These are phyloP conservation scores for Sarcomyxa edulis DNA, from an alignment of 768 basidiomycete species.

Conservation along the genomic window DNA sequence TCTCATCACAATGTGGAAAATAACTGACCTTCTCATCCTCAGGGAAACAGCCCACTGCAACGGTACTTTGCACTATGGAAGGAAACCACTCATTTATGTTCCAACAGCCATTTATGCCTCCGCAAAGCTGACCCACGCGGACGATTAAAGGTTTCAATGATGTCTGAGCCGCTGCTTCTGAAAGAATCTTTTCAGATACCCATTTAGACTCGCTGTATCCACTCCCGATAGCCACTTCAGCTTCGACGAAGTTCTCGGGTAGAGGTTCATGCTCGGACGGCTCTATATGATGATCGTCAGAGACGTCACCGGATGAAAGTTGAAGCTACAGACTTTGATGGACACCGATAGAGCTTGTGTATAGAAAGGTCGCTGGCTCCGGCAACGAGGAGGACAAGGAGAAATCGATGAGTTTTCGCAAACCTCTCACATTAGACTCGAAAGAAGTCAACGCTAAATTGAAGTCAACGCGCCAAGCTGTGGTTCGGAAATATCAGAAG, in stretches of 20 bases:
- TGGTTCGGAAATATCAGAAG: background rate
- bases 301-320: background rate
- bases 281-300: background rate
- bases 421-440: conserved; percentile 28
- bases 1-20: background rate
- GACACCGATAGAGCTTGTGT: conserved; percentile 25
- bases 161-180: conserved; percentile 10
- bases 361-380: conserved; percentile 22
- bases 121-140: conserved; percentile 29
- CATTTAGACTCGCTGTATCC: conserved; percentile 5
- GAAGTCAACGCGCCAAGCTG: conserved; percentile 38
- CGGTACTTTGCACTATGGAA: conserved; percentile 19
- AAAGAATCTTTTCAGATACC: conserved; percentile 11
- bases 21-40: conserved; percentile 9
- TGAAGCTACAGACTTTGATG: conserved; percentile 2
- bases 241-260: conserved; percentile 6
- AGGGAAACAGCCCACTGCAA: conserved; percentile 12
- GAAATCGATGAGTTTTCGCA: conserved; percentile 25
- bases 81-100: conserved; percentile 31
- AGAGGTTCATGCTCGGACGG: conserved; percentile 1
- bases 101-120: conserved; percentile 27
- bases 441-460: conserved; percentile 31
- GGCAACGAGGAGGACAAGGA: conserved; percentile 10
- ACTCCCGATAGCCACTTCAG: conserved; percentile 6
- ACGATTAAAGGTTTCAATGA: conserved; percentile 15